A percentile compares a stretch with the other conserved stretches of the same genome.
Conservation (phyloP, 192 early-diverging fungal species). For the Coemansia sp. region DNA sequence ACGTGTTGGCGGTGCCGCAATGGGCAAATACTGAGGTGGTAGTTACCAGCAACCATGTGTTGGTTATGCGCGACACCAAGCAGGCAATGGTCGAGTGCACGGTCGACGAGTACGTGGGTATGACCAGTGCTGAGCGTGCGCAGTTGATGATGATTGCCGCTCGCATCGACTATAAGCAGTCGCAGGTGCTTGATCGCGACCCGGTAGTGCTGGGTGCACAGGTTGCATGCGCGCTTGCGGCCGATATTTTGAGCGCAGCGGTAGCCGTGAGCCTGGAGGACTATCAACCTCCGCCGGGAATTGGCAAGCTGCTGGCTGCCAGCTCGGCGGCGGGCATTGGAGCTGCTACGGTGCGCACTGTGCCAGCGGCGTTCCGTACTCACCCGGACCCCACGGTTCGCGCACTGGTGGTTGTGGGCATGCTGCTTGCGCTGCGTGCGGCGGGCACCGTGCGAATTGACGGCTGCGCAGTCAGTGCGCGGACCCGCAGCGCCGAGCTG, state of each 20-base stretch:
- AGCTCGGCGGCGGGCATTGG: neutral
- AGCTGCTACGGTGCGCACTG: neutral
- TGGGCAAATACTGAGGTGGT: conserved; percentile 11
- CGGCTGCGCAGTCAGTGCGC: neutral
- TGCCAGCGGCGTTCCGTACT: conserved; percentile 1
- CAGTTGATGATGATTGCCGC: conserved; percentile 13
- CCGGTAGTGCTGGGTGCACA: conserved; percentile 12
- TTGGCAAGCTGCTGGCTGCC: neutral
- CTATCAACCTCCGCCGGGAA: neutral
- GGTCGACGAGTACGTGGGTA: conserved; percentile 16
- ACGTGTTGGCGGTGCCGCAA: conserved; percentile 11
- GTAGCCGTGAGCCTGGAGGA: neutral
- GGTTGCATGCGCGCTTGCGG: conserved; percentile 1
- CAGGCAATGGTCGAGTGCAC: neutral
- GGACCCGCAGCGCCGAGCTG: neutral
- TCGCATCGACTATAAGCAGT: conserved; percentile 5
- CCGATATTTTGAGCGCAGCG: neutral
- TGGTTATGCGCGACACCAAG: conserved; percentile 11
- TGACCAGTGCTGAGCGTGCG: neutral
- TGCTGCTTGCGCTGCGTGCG: neutral
- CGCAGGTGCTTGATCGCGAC: conserved; percentile 2
- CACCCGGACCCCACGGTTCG: conserved; percentile 12
- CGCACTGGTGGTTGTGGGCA: neutral
- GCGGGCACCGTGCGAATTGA: neutral
- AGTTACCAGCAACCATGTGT: conserved; percentile 38